Conservation (phyloP, 345 rosid genomes). For the Turritis glabra region DNA sequence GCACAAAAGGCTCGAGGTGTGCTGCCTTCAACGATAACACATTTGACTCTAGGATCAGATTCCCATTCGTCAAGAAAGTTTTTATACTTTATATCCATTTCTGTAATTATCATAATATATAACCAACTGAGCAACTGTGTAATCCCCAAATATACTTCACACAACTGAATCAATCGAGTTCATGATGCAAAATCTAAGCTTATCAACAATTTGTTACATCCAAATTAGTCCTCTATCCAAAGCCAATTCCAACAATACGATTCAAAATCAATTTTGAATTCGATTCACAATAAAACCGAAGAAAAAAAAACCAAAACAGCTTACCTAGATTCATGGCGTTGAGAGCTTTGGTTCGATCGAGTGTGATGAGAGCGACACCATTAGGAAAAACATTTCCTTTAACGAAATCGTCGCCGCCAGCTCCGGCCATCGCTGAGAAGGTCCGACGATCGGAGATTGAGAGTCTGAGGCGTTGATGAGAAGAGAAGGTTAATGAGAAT, state of each 20-base stretch:
- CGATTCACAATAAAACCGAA: too few relatives aligned
- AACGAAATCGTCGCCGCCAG: constrained; percentile 56
- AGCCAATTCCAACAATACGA: neutral
- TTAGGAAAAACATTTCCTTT: constrained; percentile 72
- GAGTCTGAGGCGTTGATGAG: neutral
- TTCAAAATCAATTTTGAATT: too few relatives aligned
- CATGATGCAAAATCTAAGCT: neutral
- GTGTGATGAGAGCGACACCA: constrained; percentile 90
- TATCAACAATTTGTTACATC: neutral
- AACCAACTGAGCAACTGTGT: neutral
- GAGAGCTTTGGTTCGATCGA: constrained; percentile 92
- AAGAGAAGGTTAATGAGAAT: constrained; percentile 3
- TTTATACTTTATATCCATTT: constrained; percentile 78
- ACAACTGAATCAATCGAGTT: neutral
- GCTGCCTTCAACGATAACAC: constrained; percentile 78
- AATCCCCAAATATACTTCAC: neutral
- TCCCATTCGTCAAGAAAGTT: constrained; percentile 88
- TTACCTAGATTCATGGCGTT: constrained; percentile 96
- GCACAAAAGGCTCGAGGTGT: constrained; percentile 86
- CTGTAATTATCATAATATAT: constrained; percentile 38
- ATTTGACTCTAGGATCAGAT: constrained; percentile 71
- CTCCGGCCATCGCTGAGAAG: constrained; percentile 55
- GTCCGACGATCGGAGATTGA: constrained; percentile 36
- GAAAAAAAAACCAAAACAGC: too few relatives aligned
- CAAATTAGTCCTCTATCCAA: too few relatives aligned